Conservation (phyloP, 2,329 filamentous ascomycete species). For the Aspergillus persii region DNA sequence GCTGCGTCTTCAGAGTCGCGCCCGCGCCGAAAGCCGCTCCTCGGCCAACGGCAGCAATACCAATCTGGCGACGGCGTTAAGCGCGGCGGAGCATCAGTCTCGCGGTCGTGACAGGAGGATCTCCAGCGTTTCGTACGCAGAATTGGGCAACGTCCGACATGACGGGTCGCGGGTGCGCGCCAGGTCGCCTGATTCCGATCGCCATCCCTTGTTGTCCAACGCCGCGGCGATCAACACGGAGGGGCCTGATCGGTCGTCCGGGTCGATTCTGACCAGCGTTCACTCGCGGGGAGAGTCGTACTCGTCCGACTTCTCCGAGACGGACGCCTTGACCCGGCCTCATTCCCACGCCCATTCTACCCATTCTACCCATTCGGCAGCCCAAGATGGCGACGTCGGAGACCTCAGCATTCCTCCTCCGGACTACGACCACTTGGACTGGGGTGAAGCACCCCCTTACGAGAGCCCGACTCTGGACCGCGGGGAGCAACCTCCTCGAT, state of each 20-base stretch:
- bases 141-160: conserved; percentile 48
- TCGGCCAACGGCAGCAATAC: conserved; percentile 35
- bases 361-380: conserved; percentile 24
- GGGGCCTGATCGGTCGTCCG: conserved; percentile 24
- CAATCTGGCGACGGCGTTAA: conserved; percentile 32
- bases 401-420: conserved; percentile 39
- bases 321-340: conserved; percentile 24
- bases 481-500: conserved; percentile 13
- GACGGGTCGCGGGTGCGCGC: conserved; percentile 50
- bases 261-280: conserved; percentile 25
- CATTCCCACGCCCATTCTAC: conserved; percentile 27
- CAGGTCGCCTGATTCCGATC: conserved; percentile 48
- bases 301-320: conserved; percentile 34
- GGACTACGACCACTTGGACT: conserved; percentile 42
- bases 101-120: conserved; percentile 46
- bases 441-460: conserved; percentile 46
- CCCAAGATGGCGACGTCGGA: conserved; percentile 38
- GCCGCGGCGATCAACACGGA: conserved; percentile 34
- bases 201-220: conserved; percentile 43
- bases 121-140: conserved; percentile 49
- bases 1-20: conserved; percentile 56
- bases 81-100: conserved; percentile 45
- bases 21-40: conserved; percentile 42
- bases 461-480: conserved; percentile 25
- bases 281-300: conserved; percentile 35